Conservation (phyloP, 2,329 filamentous ascomycete species). For the Aphanoascus verrucosus region DNA sequence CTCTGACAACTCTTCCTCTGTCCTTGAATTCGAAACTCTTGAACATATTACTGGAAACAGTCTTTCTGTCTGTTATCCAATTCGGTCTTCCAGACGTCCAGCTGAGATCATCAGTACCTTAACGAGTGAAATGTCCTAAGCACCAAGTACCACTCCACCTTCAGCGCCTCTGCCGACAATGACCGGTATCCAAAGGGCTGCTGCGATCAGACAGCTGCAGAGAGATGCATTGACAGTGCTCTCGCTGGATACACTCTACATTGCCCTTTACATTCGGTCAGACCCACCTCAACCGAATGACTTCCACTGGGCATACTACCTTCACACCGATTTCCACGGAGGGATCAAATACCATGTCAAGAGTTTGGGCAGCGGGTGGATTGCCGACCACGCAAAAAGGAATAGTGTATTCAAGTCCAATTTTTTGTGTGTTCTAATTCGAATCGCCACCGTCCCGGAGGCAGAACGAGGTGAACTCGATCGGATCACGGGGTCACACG, state of each 20-base stretch:
- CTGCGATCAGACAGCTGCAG: conserved; percentile 6
- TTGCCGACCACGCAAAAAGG: conserved; percentile 12
- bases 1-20: too few relatives aligned
- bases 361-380: conserved; percentile 14
- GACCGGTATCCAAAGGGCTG: neutral
- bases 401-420: conserved; percentile 14
- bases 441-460: conserved; percentile 18
- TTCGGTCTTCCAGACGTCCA: too few relatives aligned
- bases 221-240: conserved; percentile 3
- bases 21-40: too few relatives aligned
- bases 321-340: conserved; percentile 15
- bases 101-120: too few relatives aligned
- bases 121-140: too few relatives aligned
- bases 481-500: conserved; percentile 18
- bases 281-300: conserved; percentile 21
- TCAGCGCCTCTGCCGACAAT: too few relatives aligned
- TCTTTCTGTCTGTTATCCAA: too few relatives aligned
- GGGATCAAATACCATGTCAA: conserved; percentile 15
- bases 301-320: conserved; percentile 26
- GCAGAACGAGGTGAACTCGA: conserved; percentile 15
- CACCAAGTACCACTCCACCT: too few relatives aligned
- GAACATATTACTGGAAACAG: too few relatives aligned
- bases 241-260: conserved; percentile 10
- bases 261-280: conserved; percentile 20
- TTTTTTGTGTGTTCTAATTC: conserved; percentile 16